Evolutionary conservation across 345 rosid genomes (phyloP), one percentile per base, ranked within the genome.

Genomic region (Populus alba): DNA sequence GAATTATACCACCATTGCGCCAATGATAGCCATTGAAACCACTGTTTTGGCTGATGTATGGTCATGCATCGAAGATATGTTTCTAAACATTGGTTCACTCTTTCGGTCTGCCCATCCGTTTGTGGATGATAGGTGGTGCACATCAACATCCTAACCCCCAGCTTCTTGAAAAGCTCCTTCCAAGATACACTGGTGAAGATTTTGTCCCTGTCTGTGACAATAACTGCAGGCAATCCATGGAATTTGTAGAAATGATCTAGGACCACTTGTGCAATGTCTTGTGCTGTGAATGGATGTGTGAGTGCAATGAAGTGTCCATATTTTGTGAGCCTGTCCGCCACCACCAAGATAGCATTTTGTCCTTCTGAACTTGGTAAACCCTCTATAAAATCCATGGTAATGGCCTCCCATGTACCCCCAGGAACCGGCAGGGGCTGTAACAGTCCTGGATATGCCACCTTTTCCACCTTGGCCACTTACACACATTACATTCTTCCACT

Each of bases 201-300:
- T 11, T 23, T 39, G 0, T 65, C 11, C 6, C 0, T 65, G 9
- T 65, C 9, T 1, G 22, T 27, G 2, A 29, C 22, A 29, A 31
- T 15, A 0, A 13, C 1, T 1, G 29, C 0, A 0, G 20, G 35
- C 2, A 63, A 8, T 1, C 18, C 8, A 29, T 18, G 70, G 3
- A 33, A 4, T 6, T 66, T 35, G 1, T 29, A 66, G 3, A 18
- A 15, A 6, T 1, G 3, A 7, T 66, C n/a, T 2, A 45, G 4
- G 3, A 70, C 27, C 4, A 15, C 3, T 3, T 43, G 0, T 9
- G 7, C 59, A 4, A 70, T 6, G 1, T 10, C 20, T 1, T 25
- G 0, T 5, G 38, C 7, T 2, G 38, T 1, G 15, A 45, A 70
- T 9, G n/a, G n/a, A n/a, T n/a, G n/a, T n/a, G n/a, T n/a, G n/a